Percentiles rank a stretch among this genome's conserved stretches.
Evolutionary conservation across 176 grass and related monocot genomes (phyloP).

Genomic region (Hordeum vulgare): DNA sequence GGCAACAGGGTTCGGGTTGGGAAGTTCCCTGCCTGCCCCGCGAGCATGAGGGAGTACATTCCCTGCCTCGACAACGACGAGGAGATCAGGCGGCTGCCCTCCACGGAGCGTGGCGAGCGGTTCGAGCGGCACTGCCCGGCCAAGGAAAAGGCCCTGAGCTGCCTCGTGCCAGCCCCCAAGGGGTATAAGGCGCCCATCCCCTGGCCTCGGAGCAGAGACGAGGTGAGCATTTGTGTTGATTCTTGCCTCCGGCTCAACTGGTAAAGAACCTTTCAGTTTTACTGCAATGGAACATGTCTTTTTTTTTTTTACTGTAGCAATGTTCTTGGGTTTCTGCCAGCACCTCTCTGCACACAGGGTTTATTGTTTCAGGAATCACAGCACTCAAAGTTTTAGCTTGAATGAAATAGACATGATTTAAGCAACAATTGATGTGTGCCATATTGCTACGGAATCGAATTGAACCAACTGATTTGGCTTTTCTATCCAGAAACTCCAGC

Average conservation of each 20-base stretch:
- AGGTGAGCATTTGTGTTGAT: conserved; percentile 47
- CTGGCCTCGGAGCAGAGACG: conserved; percentile 87
- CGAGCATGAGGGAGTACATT: conserved; percentile 80
- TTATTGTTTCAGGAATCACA: background rate
- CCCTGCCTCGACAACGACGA: conserved; percentile 87
- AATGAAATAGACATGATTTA: background rate
- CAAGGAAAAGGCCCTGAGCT: conserved; percentile 55
- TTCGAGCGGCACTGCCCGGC: conserved; percentile 88
- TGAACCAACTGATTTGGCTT: background rate
- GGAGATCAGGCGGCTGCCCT: conserved; percentile 58
- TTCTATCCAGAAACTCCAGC: background rate
- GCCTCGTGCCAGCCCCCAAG: conserved; percentile 64
- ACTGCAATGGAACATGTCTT: background rate
- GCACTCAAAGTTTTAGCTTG: background rate
- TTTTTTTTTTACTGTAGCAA: no score
- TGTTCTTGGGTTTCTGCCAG: background rate
- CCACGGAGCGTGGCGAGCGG: conserved; percentile 55
- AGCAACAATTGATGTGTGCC: background rate
- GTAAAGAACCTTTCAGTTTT: background rate
- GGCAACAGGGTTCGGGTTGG: conserved; percentile 19
- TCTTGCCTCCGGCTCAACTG: conserved; percentile 1
- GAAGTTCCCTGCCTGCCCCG: conserved; percentile 54
- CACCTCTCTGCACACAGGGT: background rate
- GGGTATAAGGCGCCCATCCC: conserved; percentile 76
- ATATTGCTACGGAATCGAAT: background rate